Conservation (phyloP, 306 rosid species). For the Lathyrus tuberosus region DNA sequence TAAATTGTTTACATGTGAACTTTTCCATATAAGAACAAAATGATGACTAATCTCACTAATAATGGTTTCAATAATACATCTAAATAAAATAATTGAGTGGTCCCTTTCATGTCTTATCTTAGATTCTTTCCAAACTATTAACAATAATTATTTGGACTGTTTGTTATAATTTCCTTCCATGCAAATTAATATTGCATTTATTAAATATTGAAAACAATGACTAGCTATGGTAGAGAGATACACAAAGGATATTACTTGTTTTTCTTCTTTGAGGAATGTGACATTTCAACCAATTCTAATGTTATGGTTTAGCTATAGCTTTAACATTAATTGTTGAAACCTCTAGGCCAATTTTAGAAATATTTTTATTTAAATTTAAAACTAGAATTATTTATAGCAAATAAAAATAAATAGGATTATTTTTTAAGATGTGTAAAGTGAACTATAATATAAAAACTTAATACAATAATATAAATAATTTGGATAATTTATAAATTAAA, state of each 20-base stretch:
- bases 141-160: constrained; percentile 3
- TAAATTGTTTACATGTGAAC: constrained; percentile 39
- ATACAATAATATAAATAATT: neutral
- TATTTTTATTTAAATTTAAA: neutral
- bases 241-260: constrained; percentile 11
- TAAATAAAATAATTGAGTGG: constrained; percentile 39
- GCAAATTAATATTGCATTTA: constrained; percentile 26
- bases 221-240: constrained; percentile 7
- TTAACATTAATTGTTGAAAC: constrained; percentile 25
- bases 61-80: constrained; percentile 43
- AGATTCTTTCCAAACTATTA: constrained; percentile 34
- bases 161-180: constrained; percentile 12
- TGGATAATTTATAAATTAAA: neutral
- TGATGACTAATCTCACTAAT: constrained; percentile 30
- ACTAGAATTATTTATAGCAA: neutral
- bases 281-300: constrained; percentile 39
- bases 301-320: constrained; percentile 33
- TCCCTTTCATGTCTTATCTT: constrained; percentile 27
- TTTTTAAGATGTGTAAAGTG: too few species aligned
- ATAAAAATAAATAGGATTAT: too few species aligned
- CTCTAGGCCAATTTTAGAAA: constrained; percentile 8
- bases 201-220: constrained; percentile 25
- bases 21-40: constrained; percentile 43
- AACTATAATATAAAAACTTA: too few species aligned
- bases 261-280: constrained; percentile 36